Conservation (phyloP, 768 basidiomycete genomes). For the Tylopilus vinaceipallidus region DNA sequence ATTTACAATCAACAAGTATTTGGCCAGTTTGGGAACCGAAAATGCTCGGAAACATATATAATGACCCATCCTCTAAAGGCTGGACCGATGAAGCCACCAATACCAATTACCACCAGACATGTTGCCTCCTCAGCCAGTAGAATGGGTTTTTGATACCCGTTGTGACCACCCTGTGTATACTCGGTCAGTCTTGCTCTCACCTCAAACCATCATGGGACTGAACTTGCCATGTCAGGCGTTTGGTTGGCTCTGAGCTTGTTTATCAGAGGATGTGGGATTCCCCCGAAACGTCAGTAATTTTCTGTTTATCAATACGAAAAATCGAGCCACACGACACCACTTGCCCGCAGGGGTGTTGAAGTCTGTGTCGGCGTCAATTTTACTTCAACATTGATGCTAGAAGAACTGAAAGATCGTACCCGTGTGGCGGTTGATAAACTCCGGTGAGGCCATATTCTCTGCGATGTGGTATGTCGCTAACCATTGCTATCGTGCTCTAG, state of each 20-base stretch:
- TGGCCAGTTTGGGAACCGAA: too few relatives aligned
- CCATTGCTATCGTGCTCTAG: background rate
- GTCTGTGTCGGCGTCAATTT: slow-evolving; percentile 19
- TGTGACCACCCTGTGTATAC: slow-evolving; percentile 14
- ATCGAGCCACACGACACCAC: too few relatives aligned
- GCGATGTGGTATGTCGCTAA: background rate
- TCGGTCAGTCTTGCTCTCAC: slow-evolving; percentile 5
- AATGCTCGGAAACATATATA: too few relatives aligned
- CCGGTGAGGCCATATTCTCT: slow-evolving; percentile 5
- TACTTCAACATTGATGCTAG: slow-evolving; percentile 4
- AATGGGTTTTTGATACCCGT: too few relatives aligned
- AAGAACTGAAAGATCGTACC: slow-evolving; percentile 8
- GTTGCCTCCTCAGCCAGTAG: too few relatives aligned
- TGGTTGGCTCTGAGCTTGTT: slow-evolving; percentile 18
- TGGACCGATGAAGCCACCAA: too few relatives aligned
- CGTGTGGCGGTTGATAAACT: slow-evolving; percentile 19
- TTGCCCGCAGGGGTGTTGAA: slow-evolving; percentile 12
- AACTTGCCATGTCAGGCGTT: background rate
- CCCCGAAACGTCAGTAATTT: slow-evolving; percentile 12
- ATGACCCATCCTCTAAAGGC: too few relatives aligned
- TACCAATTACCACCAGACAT: too few relatives aligned
- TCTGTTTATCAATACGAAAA: background rate
- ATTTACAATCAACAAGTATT: too few relatives aligned
- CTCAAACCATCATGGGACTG: background rate
- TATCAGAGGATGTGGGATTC: slow-evolving; percentile 11